phyloP scores from a whole-genome alignment of 1,284 basidiomycete genomes.

The Puccinia triticina region DNA sequence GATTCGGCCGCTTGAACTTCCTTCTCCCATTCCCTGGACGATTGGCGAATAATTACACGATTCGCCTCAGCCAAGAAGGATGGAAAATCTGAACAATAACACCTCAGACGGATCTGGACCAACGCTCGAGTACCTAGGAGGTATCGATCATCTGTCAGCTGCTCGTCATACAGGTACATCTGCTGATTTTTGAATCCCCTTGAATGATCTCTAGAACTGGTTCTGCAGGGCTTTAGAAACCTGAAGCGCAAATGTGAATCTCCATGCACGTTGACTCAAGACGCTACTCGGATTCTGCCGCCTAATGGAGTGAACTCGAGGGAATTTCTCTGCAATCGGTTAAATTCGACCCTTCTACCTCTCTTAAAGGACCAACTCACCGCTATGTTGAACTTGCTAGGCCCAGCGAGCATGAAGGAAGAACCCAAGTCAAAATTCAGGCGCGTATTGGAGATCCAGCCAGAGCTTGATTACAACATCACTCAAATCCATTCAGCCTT shows the following conservation, averaged over 20 bases:
- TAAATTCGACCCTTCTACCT: background rate
- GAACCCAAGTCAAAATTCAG: background rate
- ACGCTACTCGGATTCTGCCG: background rate
- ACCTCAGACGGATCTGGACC: no score
- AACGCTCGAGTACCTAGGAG: no score
- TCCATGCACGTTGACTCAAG: background rate
- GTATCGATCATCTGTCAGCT: no score
- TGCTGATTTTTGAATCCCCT: background rate
- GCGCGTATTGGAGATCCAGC: no score
- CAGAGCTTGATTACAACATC: background rate
- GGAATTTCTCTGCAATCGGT: background rate
- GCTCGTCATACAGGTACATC: no score
- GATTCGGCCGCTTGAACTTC: no score
- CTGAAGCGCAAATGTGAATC: background rate
- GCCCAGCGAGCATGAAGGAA: background rate
- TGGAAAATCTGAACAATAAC: no score
- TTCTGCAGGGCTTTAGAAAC: background rate
- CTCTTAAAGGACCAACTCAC: no score
- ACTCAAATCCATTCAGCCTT: background rate
- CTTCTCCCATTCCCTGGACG: no score
- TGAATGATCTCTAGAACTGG: background rate
- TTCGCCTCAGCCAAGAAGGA: no score
- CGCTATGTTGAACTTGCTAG: background rate
- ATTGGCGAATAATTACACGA: no score
- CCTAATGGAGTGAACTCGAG: background rate